Base-by-base conservation (phyloP, 2,329 filamentous ascomycete species). In the Aspergillus awamori region DNA sequence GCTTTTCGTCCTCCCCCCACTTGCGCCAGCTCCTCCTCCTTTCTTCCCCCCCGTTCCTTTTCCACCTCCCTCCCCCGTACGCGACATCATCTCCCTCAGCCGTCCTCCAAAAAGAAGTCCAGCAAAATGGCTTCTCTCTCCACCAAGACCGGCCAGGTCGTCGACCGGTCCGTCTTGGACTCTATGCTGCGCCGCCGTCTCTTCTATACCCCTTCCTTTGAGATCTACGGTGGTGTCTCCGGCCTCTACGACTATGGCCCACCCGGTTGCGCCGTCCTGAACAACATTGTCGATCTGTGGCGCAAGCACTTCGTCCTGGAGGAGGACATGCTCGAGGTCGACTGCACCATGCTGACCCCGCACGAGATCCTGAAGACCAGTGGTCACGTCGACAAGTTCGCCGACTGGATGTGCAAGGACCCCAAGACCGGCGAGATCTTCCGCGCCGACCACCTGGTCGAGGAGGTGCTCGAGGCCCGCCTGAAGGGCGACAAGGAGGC, bases 351-450 rank as follows among this genome's bases (percentile, higher is more conserved):
- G 80, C 80, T 99, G 74, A 99, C 95, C 43, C 95, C 95, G 36
- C 88, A 95, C 72, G 91, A 95, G 52, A 92, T 99, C 39, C 86
- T 99, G 74, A 96, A 98, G 85, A 97, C 94, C 57, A 91, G 88
- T 77, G 95, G 95, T 66, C 95, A 99, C 81, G 95, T 98, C 67
- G 94, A 97, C 79, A 96, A 96, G 80, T 98, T 98, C 74, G 91
- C 92, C 79, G 94, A 98, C 78, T 98, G 91, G 92, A 97, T 98
- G 93, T 97, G 92, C 88, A 97, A 96, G 80, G 95, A 99, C 78
- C 92, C 94, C 65, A 96, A 96, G 85, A 97, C 90, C 72, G 95
- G 95, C 75, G 95, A 99, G 78, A 97, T 97, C 74, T 88, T 99
- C 76, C 88, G 95, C 69, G 93, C 95, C 61, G 95, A 99, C 75